Conservation (phyloP, 2,329 filamentous ascomycete species). For the Fonsecaea erecta region DNA sequence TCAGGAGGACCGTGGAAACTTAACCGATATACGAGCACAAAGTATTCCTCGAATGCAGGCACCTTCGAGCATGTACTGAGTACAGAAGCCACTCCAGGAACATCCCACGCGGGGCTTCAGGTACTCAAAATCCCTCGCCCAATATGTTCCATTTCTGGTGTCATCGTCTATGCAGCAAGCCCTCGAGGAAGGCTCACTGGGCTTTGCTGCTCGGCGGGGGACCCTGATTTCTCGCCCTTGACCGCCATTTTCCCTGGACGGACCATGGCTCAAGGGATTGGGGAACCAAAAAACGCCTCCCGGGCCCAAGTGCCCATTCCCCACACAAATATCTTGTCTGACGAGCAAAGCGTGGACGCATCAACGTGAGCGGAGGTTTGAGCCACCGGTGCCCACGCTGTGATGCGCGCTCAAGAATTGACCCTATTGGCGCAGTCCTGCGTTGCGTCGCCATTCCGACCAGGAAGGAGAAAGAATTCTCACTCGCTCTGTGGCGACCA, state of each 20-base stretch:
- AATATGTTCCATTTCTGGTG: background rate
- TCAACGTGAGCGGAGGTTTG: constrained; percentile 1
- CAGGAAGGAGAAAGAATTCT: constrained; percentile 15
- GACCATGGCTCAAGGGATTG: constrained; percentile 20
- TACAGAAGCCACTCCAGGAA: background rate
- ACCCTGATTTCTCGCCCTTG: constrained; percentile 19
- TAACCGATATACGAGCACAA: constrained; percentile 11
- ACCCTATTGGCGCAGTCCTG: constrained; percentile 17
- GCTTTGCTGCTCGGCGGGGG: background rate
- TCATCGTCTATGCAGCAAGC: background rate
- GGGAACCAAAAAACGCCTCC: constrained; percentile 13
- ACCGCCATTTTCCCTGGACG: constrained; percentile 27
- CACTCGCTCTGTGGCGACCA: constrained; percentile 5
- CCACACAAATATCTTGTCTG: constrained; percentile 24
- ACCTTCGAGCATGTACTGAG: background rate
- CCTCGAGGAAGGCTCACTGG: background rate
- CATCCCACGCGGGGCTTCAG: background rate
- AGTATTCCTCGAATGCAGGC: background rate
- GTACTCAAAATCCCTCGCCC: background rate
- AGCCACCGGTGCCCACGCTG: constrained; percentile 1
- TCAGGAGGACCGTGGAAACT: constrained; percentile 11
- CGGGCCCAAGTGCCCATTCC: constrained; percentile 15
- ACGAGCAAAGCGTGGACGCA: constrained; percentile 15
- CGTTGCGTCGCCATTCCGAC: constrained; percentile 6
- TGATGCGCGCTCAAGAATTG: constrained; percentile 17